Evolutionary conservation across 257 asterid species (phyloP).

Genomic region (Echium plantagineum): DNA sequence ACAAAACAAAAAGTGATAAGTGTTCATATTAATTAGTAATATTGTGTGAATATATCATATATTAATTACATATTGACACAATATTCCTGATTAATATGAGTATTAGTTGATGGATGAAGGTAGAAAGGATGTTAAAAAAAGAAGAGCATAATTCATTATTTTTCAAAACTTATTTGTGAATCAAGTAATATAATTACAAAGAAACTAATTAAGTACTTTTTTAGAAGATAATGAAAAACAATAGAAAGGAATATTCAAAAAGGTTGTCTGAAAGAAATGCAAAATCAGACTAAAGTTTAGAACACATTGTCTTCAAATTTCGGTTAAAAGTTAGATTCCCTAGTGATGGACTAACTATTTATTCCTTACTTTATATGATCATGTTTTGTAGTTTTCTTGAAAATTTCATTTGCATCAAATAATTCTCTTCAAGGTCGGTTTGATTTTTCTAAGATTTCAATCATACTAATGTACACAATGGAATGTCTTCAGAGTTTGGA

Average conservation of each 20-base stretch:
- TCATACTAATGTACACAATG: neutral
- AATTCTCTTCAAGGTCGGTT: conserved; percentile 2
- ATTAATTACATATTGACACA: no score
- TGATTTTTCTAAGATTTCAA: neutral
- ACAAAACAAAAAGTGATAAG: no score
- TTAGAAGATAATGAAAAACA: neutral
- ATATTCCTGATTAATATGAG: no score
- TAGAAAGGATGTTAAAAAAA: no score
- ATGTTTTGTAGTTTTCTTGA: neutral
- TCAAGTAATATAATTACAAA: no score
- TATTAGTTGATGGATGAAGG: no score
- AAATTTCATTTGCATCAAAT: neutral
- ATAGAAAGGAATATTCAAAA: conserved; percentile 4
- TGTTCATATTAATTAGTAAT: no score
- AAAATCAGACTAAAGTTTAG: neutral
- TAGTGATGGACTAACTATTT: neutral
- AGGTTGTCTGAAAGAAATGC: conserved; percentile 8
- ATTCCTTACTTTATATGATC: neutral
- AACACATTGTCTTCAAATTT: conserved; percentile 2
- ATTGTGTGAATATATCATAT: no score
- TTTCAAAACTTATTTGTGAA: no score
- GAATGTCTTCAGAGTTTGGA: neutral
- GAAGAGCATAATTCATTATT: no score
- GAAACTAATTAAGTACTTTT: neutral
- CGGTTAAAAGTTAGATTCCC: conserved; percentile 4